Evolutionary conservation across 345 rosid genomes (phyloP).

Genomic region (Citrus trifoliata): DNA sequence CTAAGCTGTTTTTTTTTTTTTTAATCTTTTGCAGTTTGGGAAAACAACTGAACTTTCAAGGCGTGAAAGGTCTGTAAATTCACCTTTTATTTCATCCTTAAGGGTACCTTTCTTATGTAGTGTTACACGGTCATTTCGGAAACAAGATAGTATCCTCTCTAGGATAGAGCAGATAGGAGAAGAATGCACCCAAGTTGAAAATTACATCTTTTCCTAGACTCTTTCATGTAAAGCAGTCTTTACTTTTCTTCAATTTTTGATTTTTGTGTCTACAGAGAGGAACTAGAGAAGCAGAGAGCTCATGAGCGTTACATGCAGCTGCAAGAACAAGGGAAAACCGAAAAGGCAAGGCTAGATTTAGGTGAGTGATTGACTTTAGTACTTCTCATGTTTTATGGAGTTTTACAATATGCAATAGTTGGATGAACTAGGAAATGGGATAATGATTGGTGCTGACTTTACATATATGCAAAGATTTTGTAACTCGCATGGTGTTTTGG

Average conservation of each 20-base stretch:
- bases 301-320: constrained; percentile 75
- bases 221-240: not conserved
- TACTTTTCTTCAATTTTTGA: not conserved
- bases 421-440: not conserved
- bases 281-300: constrained; percentile 66
- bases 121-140: not conserved
- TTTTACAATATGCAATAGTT: not conserved
- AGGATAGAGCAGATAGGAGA: not conserved
- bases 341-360: constrained; percentile 61
- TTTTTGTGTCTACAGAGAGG: constrained; percentile 44
- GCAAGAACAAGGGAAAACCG: constrained; percentile 77
- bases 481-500: not conserved
- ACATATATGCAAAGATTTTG: not conserved
- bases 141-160: not conserved
- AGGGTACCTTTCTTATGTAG: not conserved
- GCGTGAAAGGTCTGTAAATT: constrained; percentile 62
- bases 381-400: not conserved
- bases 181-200: not conserved
- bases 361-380: constrained; percentile 29
- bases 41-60: constrained; percentile 69
- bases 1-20: not conserved
- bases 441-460: not conserved
- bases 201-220: not conserved
- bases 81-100: not conserved
- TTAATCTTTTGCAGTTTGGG: constrained; percentile 28